Evolutionary conservation across 768 basidiomycete genomes (phyloP).

Genomic region (Naganishia onofrii): DNA sequence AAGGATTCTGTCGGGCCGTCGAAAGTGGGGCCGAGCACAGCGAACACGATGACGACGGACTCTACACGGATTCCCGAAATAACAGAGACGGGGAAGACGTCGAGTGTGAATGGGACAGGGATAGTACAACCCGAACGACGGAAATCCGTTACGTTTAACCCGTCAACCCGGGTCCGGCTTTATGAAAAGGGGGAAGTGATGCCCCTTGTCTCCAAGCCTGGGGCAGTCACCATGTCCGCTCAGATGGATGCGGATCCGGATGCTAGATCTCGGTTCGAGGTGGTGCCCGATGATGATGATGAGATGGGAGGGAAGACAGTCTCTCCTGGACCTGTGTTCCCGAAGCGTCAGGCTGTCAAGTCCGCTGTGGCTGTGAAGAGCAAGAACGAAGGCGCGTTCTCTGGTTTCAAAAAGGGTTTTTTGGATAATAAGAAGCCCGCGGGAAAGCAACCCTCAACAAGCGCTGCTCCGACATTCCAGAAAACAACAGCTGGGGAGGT

Average conservation of each 20-base stretch:
- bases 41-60: neutral
- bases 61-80: neutral
- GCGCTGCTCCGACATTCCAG: too few species aligned
- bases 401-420: constrained; percentile 31
- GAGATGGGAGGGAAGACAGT: too few species aligned
- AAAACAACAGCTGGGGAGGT: too few species aligned
- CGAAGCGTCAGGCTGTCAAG: neutral
- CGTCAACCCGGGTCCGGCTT: constrained; percentile 11
- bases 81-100: neutral
- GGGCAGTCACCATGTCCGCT: neutral
- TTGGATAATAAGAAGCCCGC: neutral
- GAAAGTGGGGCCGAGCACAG: neutral
- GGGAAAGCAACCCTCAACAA: neutral
- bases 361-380: neutral
- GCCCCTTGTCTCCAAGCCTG: neutral
- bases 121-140: neutral
- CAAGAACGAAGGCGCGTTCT: constrained; percentile 6
- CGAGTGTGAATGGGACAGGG: neutral
- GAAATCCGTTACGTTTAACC: constrained; percentile 25
- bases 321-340: neutral
- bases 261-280: neutral
- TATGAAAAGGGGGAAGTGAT: constrained; percentile 28
- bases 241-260: too few species aligned
- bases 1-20: neutral
- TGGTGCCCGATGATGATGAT: constrained; percentile 1